Evolutionary conservation across 225 moss, liverwort and hornwort species (phyloP).

Genomic region (Straminergon stramineum): DNA sequence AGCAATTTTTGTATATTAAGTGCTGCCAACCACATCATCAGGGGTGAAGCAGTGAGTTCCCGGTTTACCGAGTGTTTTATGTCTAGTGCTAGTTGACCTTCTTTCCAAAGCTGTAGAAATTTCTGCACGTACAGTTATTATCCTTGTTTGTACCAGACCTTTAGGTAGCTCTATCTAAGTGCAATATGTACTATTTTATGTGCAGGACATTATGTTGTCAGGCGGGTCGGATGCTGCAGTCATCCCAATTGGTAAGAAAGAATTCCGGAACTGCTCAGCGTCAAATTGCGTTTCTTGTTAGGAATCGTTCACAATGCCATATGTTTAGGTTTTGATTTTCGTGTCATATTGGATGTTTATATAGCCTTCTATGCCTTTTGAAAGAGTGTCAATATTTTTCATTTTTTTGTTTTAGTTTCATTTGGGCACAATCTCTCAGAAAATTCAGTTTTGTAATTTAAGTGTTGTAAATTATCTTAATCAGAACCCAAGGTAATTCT

Average conservation of each 20-base stretch:
- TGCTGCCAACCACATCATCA: slow-evolving; percentile 93
- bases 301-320: not conserved
- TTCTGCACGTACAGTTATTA: not conserved
- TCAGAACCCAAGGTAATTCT: not conserved
- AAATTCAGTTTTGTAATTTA: not conserved
- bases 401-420: not conserved
- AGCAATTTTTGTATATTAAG: slow-evolving; percentile 98
- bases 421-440: not conserved
- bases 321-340: not conserved
- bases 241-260: slow-evolving; percentile 78
- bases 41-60: slow-evolving; percentile 93
- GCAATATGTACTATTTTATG: not conserved
- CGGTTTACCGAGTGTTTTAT: not conserved
- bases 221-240: slow-evolving; percentile 97
- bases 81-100: not conserved
- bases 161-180: not conserved
- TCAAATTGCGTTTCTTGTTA: not conserved
- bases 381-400: not conserved
- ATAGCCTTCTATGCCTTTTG: not conserved
- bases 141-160: not conserved
- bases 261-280: not conserved
- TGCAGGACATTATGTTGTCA: slow-evolving; percentile 86
- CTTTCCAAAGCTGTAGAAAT: not conserved
- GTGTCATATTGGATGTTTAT: not conserved
- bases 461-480: not conserved